Conservation (phyloP, 31 red algal species). For the Endocladia muricata region DNA sequence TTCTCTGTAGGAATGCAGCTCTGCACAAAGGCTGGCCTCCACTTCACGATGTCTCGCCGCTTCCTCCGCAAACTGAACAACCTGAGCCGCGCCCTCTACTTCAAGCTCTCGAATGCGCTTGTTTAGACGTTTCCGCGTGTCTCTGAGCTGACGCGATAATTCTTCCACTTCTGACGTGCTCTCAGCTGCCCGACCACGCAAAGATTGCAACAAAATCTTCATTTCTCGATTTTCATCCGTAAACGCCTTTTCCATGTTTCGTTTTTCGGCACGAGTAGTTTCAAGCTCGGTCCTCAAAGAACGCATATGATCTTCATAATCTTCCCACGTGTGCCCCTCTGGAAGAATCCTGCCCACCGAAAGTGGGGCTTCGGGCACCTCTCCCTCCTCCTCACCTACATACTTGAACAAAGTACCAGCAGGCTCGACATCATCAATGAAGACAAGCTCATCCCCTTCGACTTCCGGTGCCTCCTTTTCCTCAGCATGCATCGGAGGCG, state of each 20-base stretch:
- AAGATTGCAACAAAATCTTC: neutral
- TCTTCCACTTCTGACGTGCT: neutral
- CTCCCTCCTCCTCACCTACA: conserved; percentile 1
- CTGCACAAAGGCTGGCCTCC: neutral
- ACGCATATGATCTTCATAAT: neutral
- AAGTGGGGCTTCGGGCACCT: neutral
- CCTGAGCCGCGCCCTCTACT: neutral
- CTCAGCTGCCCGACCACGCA: neutral
- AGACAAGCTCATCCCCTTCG: neutral
- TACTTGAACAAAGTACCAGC: neutral
- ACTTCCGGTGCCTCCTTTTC: neutral
- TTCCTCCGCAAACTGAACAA: neutral
- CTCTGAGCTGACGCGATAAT: conserved; percentile 5
- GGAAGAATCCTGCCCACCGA: too few relatives aligned
- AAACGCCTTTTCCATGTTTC: neutral
- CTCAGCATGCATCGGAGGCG: too few relatives aligned
- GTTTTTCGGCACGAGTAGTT: neutral
- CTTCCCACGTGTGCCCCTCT: neutral
- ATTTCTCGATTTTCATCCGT: neutral
- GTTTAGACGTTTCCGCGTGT: neutral
- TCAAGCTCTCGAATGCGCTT: conserved; percentile 1
- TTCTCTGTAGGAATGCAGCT: neutral
- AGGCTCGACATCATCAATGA: conserved; percentile 4
- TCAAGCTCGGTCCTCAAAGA: neutral
- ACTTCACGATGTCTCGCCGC: neutral